Base-by-base conservation (phyloP, 2,329 filamentous ascomycete genomes). In the Monilinia laxa region DNA sequence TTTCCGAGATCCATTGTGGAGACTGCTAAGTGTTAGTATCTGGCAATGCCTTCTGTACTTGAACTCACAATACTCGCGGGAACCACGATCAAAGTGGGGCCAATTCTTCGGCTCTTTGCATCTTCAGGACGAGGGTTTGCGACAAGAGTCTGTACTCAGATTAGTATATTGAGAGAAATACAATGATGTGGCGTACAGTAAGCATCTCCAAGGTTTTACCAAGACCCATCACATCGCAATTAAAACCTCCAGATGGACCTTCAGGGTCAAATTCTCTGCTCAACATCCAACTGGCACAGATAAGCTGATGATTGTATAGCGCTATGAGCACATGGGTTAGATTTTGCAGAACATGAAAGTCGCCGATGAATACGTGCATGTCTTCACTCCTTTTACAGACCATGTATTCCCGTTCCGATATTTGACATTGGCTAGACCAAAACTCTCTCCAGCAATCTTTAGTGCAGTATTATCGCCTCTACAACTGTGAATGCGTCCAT, bases 401-500 rank as follows among this genome's bases (percentile, higher is more conserved):
- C 59, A 62, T 45, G 4, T 38, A 40, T 51, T 52, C 11, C 42
- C 18, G 4, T 25, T 28, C 4, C 16, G 9, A 53, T 16, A n/a
- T 40, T 35, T 63, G 14, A 54, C 49, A 54, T 63, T 63, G 0
- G n/a, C 49, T 1, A 35, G 35, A 3, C 60, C 60, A 45, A 63
- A 63, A 14, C 60, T 45, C n/a, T 63, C 60, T 4, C 60, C 49
- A 20, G 60, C 60, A n/a, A 42, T 12, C 51, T n/a, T 63, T 2
- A 63, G 35, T 20, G 60, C 49, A 28, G 60, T 63, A 9, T 54
- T 63, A 20, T 63, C 60, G 31, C 60, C 60, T 45, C 49, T 23
- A 11, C 49, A 63, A 6, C 54, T 14, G 16, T 63, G 49, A 2
- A 63, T 28, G n/a, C 60, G 35, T 4, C 49, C 60, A 54, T 63